phyloP scores from a whole-genome alignment of 495 filamentous ascomycete species.

The Podospora pseudoanserina region DNA sequence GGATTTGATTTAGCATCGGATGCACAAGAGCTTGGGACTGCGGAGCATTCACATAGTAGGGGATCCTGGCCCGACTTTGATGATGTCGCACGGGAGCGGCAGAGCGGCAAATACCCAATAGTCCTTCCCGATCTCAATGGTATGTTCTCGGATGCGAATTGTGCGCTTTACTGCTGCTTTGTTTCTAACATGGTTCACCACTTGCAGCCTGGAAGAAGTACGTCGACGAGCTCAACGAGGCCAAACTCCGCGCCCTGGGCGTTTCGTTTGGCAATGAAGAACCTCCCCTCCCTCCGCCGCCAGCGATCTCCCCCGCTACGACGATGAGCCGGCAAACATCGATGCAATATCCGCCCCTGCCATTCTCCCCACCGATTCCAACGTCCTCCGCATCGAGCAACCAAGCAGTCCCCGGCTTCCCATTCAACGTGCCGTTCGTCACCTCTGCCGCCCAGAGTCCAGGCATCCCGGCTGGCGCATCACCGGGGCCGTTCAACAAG shows the following conservation, averaged over 20 bases:
- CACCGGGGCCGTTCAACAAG: constrained; percentile 55
- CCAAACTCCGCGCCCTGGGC: constrained; percentile 85
- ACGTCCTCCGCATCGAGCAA: constrained; percentile 62
- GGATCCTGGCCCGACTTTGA: constrained; percentile 65
- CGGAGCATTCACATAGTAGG: constrained; percentile 60
- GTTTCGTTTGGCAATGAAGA: constrained; percentile 75
- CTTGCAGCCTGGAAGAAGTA: constrained; percentile 74
- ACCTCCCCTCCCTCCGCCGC: constrained; percentile 50
- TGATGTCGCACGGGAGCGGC: constrained; percentile 55
- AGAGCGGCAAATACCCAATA: constrained; percentile 54
- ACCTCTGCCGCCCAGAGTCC: constrained; percentile 56
- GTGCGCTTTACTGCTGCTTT: neutral
- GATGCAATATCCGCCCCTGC: constrained; percentile 57
- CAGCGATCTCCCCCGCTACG: constrained; percentile 50
- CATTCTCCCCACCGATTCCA: constrained; percentile 72
- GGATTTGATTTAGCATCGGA: constrained; percentile 63
- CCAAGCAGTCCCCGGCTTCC: constrained; percentile 55
- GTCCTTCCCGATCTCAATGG: constrained; percentile 69
- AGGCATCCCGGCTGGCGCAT: constrained; percentile 48
- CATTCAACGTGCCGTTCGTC: constrained; percentile 56
- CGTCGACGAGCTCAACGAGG: constrained; percentile 74
- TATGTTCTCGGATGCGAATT: constrained; percentile 20
- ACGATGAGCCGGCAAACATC: constrained; percentile 58
- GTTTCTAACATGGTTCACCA: neutral
- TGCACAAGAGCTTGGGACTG: constrained; percentile 31